Base-by-base conservation (phyloP, 2,329 filamentous ascomycete species). In the Byssoonygena ceratinophila region DNA sequence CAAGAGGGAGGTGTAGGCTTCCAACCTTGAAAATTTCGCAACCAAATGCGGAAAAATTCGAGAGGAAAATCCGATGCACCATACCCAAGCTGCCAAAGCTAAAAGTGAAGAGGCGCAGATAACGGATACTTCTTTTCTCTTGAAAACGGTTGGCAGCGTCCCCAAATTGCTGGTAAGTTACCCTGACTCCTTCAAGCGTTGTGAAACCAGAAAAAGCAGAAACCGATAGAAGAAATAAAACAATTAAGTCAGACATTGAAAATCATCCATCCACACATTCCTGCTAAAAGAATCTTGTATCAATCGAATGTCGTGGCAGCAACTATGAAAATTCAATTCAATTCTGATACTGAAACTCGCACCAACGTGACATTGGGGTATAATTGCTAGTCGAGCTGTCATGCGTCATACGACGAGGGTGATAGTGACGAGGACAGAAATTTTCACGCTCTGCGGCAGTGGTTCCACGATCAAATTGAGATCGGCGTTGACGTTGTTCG, bases 391-490 rank as follows among this genome's bases (percentile, higher is more conserved):
- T 46, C n/a, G n/a, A n/a, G 23, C 22, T 46, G 22, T 40, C 41
- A 14, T 46, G 20, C 12, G 31, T 31, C 40, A 52, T 52, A 31
- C 54, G 54, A n/a, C 51, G 46, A 29, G 56, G 41, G 34, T 51
- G 44, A 31, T 39, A 37, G 23, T 40, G 36, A n/a, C 57, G 56
- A 25, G 37, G 25, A 25, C 51, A 58, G 41, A 52, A 47, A 18
- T 39, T 39, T 63, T 85, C 82, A 11, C 83, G 69, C 18, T 80
- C 82, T 18, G 84, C 83, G 56, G 85, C 77, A 53, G 81, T 79
- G 25, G 85, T 92, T 25, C 88, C 88, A 56, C 87, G 84, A 61
- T 94, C 88, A 60, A 81, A 94, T 61, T 87, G 83, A 20, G 85
- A 90, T 48, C 81, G 80, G 52, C 85, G 81, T 46, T 83, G 83